These are phyloP conservation scores for Arthroderma sp. DNA, from an alignment of 2,329 filamentous ascomycete species.

Conservation along the genomic window DNA sequence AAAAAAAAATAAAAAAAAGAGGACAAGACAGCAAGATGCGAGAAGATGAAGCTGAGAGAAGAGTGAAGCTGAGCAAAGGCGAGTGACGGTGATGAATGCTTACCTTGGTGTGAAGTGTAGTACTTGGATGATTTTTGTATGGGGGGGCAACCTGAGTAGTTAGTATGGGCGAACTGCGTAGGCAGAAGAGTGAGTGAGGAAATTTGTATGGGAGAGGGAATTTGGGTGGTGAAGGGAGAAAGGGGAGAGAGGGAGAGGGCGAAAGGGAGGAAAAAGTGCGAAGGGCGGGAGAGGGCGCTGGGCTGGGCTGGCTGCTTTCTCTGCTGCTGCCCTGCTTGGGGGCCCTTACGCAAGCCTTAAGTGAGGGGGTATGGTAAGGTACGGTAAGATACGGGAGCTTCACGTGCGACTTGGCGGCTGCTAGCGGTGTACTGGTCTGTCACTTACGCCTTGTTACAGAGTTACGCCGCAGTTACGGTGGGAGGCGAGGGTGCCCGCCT, in stretches of 20 bases:
- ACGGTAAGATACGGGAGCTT: neutral
- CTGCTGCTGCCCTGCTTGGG: neutral
- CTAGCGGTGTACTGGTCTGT: neutral
- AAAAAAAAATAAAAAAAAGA: too few relatives aligned
- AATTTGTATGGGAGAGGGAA: conserved; percentile 26
- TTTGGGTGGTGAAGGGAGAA: conserved; percentile 21
- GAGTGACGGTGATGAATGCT: neutral
- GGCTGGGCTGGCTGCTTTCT: too few relatives aligned
- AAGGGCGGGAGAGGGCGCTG: neutral
- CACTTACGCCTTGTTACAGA: neutral
- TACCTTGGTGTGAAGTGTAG: conserved; percentile 25
- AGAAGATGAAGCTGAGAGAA: neutral
- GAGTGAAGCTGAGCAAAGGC: conserved; percentile 9
- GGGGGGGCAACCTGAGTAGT: conserved; percentile 19
- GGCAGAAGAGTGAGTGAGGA: conserved; percentile 13
- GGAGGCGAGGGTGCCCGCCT: too few relatives aligned
- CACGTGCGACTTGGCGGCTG: neutral
- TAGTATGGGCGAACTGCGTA: neutral
- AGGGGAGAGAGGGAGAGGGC: conserved; percentile 17
- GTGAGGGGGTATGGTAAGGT: neutral
- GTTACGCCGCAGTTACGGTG: neutral
- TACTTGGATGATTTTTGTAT: conserved; percentile 15
- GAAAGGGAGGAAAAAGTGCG: neutral
- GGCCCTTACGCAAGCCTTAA: neutral
- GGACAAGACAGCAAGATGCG: too few relatives aligned